Percentiles rank a stretch among this genome's conserved stretches.
Evolutionary conservation across 2,329 filamentous ascomycete species (phyloP).

Genomic region (Penicillium rolfsii): DNA sequence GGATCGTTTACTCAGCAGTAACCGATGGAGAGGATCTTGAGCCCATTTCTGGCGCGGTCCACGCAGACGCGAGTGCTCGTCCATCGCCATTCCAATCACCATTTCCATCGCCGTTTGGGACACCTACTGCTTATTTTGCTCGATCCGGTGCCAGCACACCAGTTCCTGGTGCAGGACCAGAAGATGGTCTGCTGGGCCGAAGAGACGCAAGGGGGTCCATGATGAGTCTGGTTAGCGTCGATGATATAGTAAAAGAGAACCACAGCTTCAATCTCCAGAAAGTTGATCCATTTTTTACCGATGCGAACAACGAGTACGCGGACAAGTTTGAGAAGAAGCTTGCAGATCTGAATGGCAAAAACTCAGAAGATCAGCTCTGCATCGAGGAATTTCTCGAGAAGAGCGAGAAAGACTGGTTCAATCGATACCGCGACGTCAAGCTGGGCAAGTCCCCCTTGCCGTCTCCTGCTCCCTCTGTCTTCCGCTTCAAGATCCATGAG

Average conservation of each 20-base stretch:
- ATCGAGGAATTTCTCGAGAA: slow-evolving; percentile 67
- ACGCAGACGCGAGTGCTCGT: slow-evolving; percentile 4
- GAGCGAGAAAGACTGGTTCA: slow-evolving; percentile 69
- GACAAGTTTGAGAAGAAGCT: slow-evolving; percentile 61
- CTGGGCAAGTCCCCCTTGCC: slow-evolving; percentile 53
- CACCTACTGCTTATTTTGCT: slow-evolving; percentile 10
- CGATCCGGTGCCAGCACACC: slow-evolving; percentile 34
- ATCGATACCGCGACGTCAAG: slow-evolving; percentile 60
- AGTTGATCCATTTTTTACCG: slow-evolving; percentile 69
- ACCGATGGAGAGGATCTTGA: slow-evolving; percentile 11
- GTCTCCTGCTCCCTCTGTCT: slow-evolving; percentile 30
- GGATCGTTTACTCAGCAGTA: slow-evolving; percentile 10
- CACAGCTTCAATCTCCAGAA: slow-evolving; percentile 61
- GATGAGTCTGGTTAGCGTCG: slow-evolving; percentile 43
- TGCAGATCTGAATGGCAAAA: slow-evolving; percentile 57
- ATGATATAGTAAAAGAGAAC: slow-evolving; percentile 61
- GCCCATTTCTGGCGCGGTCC: background rate
- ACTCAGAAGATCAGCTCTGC: slow-evolving; percentile 61
- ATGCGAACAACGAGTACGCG: slow-evolving; percentile 64
- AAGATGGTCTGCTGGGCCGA: slow-evolving; percentile 25
- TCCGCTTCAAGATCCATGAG: slow-evolving; percentile 35
- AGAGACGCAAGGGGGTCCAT: slow-evolving; percentile 12
- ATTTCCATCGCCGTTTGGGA: slow-evolving; percentile 9
- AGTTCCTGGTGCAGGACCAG: slow-evolving; percentile 44
- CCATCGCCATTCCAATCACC: slow-evolving; percentile 4